These are phyloP conservation scores for Yamadazyma epiphylla DNA, from an alignment of 1,139 yeast genomes.

Conservation along the genomic window DNA sequence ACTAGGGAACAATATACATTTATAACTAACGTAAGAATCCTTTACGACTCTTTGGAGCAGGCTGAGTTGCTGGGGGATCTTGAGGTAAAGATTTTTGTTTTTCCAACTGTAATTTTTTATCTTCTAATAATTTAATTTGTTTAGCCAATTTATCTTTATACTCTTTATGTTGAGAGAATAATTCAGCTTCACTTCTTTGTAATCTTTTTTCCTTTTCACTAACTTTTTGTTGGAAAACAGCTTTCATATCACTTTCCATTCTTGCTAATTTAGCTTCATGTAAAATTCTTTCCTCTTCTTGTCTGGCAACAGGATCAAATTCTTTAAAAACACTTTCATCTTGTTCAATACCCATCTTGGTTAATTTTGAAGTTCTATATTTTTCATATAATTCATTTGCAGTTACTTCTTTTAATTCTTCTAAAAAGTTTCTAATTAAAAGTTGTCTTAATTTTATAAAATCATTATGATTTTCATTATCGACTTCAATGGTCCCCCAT, in stretches of 20 bases:
- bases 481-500: slow-evolving; percentile 97
- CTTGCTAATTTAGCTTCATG: slow-evolving; percentile 93
- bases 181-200: slow-evolving; percentile 95
- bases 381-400: slow-evolving; percentile 74
- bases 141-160: slow-evolving; percentile 92
- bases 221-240: slow-evolving; percentile 95
- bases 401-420: slow-evolving; percentile 89
- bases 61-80: slow-evolving; percentile 50
- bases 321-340: slow-evolving; percentile 89
- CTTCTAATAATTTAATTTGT: slow-evolving; percentile 87
- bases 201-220: slow-evolving; percentile 95
- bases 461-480: slow-evolving; percentile 92
- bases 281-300: slow-evolving; percentile 88
- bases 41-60: slow-evolving; percentile 49
- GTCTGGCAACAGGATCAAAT: slow-evolving; percentile 89
- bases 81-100: slow-evolving; percentile 54
- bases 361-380: slow-evolving; percentile 82
- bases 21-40: slow-evolving; percentile 53
- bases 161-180: slow-evolving; percentile 92
- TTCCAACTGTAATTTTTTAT: slow-evolving; percentile 83
- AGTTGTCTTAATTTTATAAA: slow-evolving; percentile 87
- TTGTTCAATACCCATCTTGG: slow-evolving; percentile 84
- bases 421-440: slow-evolving; percentile 85
- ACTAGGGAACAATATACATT: too few species aligned
- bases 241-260: slow-evolving; percentile 96